Evolutionary conservation across 2,329 filamentous ascomycete genomes (phyloP).

Genomic region (Apiospora sp.): DNA sequence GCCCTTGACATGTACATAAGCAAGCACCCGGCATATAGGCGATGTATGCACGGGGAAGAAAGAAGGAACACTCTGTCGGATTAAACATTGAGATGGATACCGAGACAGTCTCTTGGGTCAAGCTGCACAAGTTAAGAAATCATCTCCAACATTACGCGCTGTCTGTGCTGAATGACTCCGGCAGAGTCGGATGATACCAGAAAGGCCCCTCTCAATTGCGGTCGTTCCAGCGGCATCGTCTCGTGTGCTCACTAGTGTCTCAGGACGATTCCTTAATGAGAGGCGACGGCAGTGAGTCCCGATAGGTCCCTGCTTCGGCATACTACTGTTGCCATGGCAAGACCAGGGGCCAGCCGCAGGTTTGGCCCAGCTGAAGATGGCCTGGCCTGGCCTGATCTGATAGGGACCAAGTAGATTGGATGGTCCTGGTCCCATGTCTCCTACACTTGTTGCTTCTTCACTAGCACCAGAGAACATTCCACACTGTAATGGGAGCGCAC

Average conservation of each 20-base stretch:
- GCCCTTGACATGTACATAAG: background rate
- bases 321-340: background rate
- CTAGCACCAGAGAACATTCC: background rate
- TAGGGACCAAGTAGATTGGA: background rate
- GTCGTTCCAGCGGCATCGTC: background rate
- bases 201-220: background rate
- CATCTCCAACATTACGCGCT: background rate
- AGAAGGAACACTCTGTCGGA: background rate
- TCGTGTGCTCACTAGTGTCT: constrained; percentile 19
- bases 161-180: constrained; percentile 9
- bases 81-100: background rate
- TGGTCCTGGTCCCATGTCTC: constrained; percentile 2
- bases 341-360: background rate
- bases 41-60: background rate
- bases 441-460: background rate
- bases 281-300: background rate
- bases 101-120: no score
- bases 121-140: background rate
- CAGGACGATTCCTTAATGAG: background rate
- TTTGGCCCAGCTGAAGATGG: background rate
- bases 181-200: background rate
- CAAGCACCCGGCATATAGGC: background rate
- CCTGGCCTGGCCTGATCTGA: background rate
- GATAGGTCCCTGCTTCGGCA: background rate
- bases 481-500: background rate